phyloP scores from a whole-genome alignment of 202 grass and related monocot genomes.

The Brachypodium distachyon region DNA sequence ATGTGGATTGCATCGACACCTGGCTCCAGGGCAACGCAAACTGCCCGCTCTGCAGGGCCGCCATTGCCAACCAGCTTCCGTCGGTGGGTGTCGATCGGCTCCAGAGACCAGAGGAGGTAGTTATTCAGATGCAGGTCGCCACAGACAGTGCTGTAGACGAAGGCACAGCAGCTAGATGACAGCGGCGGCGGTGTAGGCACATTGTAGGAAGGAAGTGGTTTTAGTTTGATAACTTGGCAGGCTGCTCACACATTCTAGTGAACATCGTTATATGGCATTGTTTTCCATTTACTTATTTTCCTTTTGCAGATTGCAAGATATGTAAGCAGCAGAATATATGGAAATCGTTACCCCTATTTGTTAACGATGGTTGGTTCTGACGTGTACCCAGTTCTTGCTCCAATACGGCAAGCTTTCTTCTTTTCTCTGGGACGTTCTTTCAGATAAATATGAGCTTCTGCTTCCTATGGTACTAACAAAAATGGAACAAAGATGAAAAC shows the following conservation, averaged over 20 bases:
- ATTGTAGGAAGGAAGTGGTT: background rate
- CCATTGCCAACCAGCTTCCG: conserved; percentile 28
- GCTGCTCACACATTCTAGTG: background rate
- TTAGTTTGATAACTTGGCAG: background rate
- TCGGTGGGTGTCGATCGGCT: background rate
- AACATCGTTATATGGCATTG: background rate
- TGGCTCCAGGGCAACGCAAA: conserved; percentile 68
- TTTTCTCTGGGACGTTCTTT: too few species aligned
- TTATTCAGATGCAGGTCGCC: background rate
- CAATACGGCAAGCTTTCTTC: background rate
- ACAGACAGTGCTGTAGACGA: background rate
- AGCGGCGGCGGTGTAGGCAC: conserved; percentile 1
- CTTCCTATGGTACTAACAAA: too few species aligned
- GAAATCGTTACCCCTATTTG: background rate
- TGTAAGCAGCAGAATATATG: background rate
- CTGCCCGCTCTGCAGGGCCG: conserved; percentile 71
- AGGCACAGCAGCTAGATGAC: background rate
- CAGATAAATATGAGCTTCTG: too few species aligned
- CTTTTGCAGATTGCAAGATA: background rate
- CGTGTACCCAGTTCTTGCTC: background rate
- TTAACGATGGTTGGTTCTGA: background rate
- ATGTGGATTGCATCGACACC: conserved; percentile 60
- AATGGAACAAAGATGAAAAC: too few species aligned
- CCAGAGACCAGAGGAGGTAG: background rate
- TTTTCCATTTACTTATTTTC: background rate